These are phyloP conservation scores for Xylaria cubensis DNA, from an alignment of 495 filamentous ascomycete species.

Conservation along the genomic window DNA sequence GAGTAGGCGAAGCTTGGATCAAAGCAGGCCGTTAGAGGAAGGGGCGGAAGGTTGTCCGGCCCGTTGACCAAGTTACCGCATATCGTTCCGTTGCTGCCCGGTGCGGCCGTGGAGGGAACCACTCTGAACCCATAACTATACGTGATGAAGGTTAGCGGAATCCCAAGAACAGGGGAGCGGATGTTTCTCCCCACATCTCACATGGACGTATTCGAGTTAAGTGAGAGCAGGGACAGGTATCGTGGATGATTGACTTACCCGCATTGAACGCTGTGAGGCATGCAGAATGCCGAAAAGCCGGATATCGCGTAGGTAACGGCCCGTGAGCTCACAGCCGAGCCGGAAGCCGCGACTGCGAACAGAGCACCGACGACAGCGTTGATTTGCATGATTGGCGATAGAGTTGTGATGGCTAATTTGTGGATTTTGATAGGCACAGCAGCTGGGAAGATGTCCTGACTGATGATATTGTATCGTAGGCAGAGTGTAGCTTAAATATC, in stretches of 20 bases:
- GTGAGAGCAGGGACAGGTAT: background rate
- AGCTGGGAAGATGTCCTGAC: background rate
- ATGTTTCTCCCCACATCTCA: background rate
- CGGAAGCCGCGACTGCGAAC: slow-evolving; percentile 14
- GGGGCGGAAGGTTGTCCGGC: slow-evolving; percentile 20
- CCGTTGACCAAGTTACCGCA: slow-evolving; percentile 12
- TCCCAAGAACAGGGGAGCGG: no score
- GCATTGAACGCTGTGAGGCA: slow-evolving; percentile 9
- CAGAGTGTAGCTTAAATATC: background rate
- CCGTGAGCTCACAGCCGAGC: slow-evolving; percentile 7
- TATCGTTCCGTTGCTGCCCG: slow-evolving; percentile 10
- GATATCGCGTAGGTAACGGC: background rate
- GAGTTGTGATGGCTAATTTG: background rate
- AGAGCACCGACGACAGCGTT: slow-evolving; percentile 8
- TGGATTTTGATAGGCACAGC: background rate
- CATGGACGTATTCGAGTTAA: background rate
- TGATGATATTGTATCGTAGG: background rate
- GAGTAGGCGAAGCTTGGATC: slow-evolving; percentile 11
- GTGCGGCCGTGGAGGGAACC: slow-evolving; percentile 4
- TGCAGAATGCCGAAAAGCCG: slow-evolving; percentile 13
- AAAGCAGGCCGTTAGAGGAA: slow-evolving; percentile 9
- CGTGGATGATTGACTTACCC: slow-evolving; percentile 1
- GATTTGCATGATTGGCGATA: slow-evolving; percentile 12
- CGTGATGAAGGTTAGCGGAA: background rate
- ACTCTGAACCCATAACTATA: slow-evolving; percentile 16